These are phyloP conservation scores for Zea luxurians DNA, from an alignment of 176 grass and related monocot genomes.

Conservation along the genomic window DNA sequence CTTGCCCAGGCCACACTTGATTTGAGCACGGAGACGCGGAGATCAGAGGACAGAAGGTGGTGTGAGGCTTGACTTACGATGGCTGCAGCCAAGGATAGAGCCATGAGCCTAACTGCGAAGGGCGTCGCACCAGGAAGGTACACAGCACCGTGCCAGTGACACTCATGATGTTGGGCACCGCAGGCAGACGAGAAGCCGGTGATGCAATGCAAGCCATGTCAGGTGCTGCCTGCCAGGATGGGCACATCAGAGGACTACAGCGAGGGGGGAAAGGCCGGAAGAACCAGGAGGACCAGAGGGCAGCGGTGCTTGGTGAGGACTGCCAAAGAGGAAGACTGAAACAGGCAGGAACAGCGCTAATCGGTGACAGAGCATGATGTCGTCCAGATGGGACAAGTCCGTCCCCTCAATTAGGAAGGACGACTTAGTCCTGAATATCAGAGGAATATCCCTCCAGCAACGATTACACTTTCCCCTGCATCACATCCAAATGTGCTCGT, in stretches of 20 bases:
- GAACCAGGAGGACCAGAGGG: background rate
- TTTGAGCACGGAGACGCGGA: background rate
- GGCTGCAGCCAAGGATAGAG: too few relatives aligned
- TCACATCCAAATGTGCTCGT: background rate
- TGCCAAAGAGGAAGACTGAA: background rate
- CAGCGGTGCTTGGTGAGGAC: background rate
- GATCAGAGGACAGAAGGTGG: background rate
- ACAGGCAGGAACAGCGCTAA: background rate
- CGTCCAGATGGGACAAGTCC: background rate
- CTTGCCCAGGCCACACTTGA: background rate
- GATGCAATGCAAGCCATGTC: too few relatives aligned
- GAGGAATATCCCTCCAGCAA: background rate
- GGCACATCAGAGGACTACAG: background rate
- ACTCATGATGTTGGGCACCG: too few relatives aligned
- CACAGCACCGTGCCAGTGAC: too few relatives aligned
- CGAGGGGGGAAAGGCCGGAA: background rate
- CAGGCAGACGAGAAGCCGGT: too few relatives aligned
- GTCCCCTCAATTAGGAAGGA: background rate
- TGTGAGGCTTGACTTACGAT: too few relatives aligned
- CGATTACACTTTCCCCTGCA: background rate
- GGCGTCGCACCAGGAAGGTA: too few relatives aligned
- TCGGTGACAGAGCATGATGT: background rate
- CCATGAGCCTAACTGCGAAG: too few relatives aligned
- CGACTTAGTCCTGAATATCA: background rate
- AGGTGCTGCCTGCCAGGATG: too few relatives aligned